phyloP scores from a whole-genome alignment of 116 monocot genomes.

The Iris pallida region DNA sequence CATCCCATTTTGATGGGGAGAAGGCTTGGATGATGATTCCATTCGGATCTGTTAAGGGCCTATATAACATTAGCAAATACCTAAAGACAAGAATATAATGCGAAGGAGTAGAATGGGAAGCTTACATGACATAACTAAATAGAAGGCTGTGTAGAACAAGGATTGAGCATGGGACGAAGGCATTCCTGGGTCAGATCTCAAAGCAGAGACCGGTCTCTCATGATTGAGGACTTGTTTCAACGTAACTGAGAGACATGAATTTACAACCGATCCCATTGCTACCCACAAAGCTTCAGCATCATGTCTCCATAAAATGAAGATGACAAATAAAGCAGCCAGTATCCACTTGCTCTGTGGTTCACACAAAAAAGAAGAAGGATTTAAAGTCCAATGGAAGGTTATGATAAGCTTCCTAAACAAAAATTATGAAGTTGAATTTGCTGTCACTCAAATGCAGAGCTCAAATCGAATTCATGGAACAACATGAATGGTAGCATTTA shows the following conservation, averaged over 20 bases:
- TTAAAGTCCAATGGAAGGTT: no score
- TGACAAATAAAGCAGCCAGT: slow-evolving; percentile 47
- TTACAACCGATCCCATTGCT: slow-evolving; percentile 57
- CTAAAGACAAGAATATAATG: not conserved
- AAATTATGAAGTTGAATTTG: no score
- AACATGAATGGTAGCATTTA: no score
- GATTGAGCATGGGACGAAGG: slow-evolving; percentile 94
- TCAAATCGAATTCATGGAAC: no score
- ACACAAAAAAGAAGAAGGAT: no score
- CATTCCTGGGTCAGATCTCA: slow-evolving; percentile 91
- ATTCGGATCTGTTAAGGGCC: not conserved
- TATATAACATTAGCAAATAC: not conserved
- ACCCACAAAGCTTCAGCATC: slow-evolving; percentile 70
- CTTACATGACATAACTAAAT: slow-evolving; percentile 60
- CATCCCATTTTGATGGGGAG: no score
- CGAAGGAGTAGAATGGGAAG: not conserved
- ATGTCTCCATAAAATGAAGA: slow-evolving; percentile 66
- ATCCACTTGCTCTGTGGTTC: slow-evolving; percentile 80
- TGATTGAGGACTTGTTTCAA: slow-evolving; percentile 73
- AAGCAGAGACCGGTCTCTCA: slow-evolving; percentile 52
- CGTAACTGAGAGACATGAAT: slow-evolving; percentile 42
- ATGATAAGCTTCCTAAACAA: no score
- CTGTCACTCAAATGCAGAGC: no score
- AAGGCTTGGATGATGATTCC: no score
- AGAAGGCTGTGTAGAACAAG: slow-evolving; percentile 48